phyloP scores from a whole-genome alignment of 192 early-diverging fungal genomes.

The Coemansia sp. region DNA sequence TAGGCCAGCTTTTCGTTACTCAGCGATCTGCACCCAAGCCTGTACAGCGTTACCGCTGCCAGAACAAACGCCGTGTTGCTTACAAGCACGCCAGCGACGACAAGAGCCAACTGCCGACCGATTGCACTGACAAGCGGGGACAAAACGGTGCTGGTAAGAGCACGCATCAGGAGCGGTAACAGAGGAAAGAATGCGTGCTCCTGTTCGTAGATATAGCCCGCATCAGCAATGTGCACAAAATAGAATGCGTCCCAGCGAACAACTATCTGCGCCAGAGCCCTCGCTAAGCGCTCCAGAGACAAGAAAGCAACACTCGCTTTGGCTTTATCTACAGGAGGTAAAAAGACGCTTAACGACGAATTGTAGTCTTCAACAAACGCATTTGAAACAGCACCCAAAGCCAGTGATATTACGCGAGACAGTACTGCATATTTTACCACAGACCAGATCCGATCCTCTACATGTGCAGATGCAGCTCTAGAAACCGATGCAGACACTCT shows the following conservation, averaged over 20 bases:
- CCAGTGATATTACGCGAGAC: constrained; percentile 53
- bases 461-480: not conserved
- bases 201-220: constrained; percentile 85
- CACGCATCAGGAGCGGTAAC: constrained; percentile 64
- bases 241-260: constrained; percentile 91
- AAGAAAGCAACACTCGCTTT: not conserved
- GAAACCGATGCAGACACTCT: not conserved
- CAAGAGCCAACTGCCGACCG: constrained; percentile 48
- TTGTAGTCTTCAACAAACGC: constrained; percentile 61
- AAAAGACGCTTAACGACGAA: constrained; percentile 52
- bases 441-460: constrained; percentile 20
- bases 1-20: constrained; percentile 60
- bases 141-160: constrained; percentile 59
- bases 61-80: constrained; percentile 75
- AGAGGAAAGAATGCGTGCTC: constrained; percentile 88
- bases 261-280: constrained; percentile 52
- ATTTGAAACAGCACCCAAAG: constrained; percentile 53
- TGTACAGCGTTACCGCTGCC: constrained; percentile 72
- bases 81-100: constrained; percentile 67
- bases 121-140: constrained; percentile 48
- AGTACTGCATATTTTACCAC: constrained; percentile 51
- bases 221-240: constrained; percentile 74
- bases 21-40: constrained; percentile 53
- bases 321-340: not conserved
- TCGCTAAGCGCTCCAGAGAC: not conserved